Base-by-base conservation (phyloP, 192 early-diverging fungal genomes). In the Dissophora ornata region DNA sequence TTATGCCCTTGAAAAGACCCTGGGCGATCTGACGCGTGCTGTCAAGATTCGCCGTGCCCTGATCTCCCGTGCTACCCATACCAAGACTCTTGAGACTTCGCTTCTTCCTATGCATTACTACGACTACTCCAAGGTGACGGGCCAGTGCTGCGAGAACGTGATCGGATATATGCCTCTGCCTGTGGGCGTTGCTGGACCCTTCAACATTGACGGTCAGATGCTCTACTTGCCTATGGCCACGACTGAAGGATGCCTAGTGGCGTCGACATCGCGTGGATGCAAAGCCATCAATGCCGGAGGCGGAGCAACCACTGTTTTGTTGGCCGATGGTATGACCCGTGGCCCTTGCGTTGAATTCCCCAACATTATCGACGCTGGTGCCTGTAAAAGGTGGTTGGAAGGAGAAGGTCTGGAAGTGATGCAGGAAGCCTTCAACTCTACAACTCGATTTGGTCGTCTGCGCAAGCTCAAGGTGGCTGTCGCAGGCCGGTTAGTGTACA, bases 111-210 rank as follows among this genome's bases (percentile, higher is more conserved):
- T 92, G 67, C 81, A 92, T 47, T 87, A 92, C 79, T 97, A 96
- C 74, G 92, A 95, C 81, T 97, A 97, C 74, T 83, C 85, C 65
- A 91, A 92, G 70, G 92, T 97, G 5, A 87, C 90, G 69, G 96
- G 96, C 16, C 88, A 91, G 61, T 97, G 96, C 85, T 97, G 96
- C 71, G 96, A 97, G 80, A 97, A 97, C 81, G 96, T 97, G 10
- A 90, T 97, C 67, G 96, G 96, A 48, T 91, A 97, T 56, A 87
- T 95, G 84, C 96, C 95, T 7, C 75, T 97, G 40, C 96, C 96
- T 3, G 89, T 97, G 7, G 96, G 96, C 58, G 89, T 97, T 73
- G 95, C 95, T 18, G 96, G 96, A 7, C 96, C 96, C 0, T 81
- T 94, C 54, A 80, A 82, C 40, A 88, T 97, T 49, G 94, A 97